Percentiles rank a stretch among this genome's conserved stretches.
Evolutionary conservation across 768 basidiomycete genomes (phyloP).

Genomic region (Boletus sp.): DNA sequence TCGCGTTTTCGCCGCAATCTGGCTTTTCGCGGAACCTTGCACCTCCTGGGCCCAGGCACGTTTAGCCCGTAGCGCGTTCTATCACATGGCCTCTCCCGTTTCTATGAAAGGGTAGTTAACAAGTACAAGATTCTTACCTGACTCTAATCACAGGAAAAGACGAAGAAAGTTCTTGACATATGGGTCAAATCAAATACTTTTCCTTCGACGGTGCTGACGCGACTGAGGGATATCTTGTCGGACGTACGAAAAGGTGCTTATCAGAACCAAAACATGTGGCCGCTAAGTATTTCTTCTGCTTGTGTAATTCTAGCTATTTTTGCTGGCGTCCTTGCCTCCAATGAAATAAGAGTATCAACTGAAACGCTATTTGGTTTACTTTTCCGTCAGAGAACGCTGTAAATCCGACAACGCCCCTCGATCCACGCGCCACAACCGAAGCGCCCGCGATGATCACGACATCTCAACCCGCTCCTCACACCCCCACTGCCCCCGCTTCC

Average conservation of each 20-base stretch:
- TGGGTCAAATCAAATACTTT: slow-evolving; percentile 94
- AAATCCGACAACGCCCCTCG: slow-evolving; percentile 36
- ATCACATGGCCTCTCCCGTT: slow-evolving; percentile 23
- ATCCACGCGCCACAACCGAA: slow-evolving; percentile 39
- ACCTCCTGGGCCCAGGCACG: slow-evolving; percentile 5
- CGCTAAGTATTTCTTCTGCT: slow-evolving; percentile 76
- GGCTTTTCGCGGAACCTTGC: not conserved
- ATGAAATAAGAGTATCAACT: slow-evolving; percentile 62
- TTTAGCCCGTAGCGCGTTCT: slow-evolving; percentile 22
- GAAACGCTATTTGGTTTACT: slow-evolving; percentile 54
- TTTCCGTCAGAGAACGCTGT: slow-evolving; percentile 56
- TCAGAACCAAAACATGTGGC: slow-evolving; percentile 58
- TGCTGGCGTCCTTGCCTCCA: slow-evolving; percentile 40
- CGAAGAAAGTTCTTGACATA: slow-evolving; percentile 96
- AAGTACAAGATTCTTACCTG: slow-evolving; percentile 32
- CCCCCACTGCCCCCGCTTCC: slow-evolving; percentile 22
- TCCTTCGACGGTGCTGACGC: slow-evolving; percentile 69
- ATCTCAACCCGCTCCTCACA: slow-evolving; percentile 27
- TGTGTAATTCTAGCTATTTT: slow-evolving; percentile 66
- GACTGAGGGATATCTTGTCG: slow-evolving; percentile 68
- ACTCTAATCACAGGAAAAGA: slow-evolving; percentile 77
- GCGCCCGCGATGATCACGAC: slow-evolving; percentile 28
- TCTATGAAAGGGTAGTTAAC: slow-evolving; percentile 41
- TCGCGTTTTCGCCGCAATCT: slow-evolving; percentile 5
- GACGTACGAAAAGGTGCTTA: slow-evolving; percentile 86